A percentile compares a stretch with the other conserved stretches of the same genome.
Conservation (phyloP, 192 early-diverging fungal species). For the Umbelopsis vinacea region DNA sequence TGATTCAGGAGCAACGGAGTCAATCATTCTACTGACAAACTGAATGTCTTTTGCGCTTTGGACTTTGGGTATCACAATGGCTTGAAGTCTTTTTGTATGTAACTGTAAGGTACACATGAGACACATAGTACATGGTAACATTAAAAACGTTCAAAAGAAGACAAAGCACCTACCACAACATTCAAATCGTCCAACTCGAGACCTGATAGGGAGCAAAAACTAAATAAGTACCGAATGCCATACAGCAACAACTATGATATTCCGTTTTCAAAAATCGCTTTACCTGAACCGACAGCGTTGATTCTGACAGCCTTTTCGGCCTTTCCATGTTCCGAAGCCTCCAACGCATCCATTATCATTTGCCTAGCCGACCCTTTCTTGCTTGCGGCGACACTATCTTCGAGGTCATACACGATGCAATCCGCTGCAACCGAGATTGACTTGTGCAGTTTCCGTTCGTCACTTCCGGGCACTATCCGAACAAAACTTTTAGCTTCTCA, state of each 20-base stretch:
- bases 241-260: background rate
- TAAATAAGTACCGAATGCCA: background rate
- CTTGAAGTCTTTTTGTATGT: conserved; percentile 63
- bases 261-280: conserved; percentile 1
- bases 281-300: conserved; percentile 80
- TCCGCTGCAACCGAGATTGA: conserved; percentile 74
- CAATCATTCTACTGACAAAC: conserved; percentile 75
- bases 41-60: conserved; percentile 77
- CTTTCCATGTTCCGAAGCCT: conserved; percentile 65
- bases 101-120: conserved; percentile 48
- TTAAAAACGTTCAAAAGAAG: background rate
- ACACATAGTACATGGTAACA: background rate
- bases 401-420: conserved; percentile 90
- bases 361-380: conserved; percentile 81
- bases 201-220: conserved; percentile 36
- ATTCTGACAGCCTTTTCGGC: conserved; percentile 90
- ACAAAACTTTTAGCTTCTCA: background rate
- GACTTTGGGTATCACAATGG: conserved; percentile 90
- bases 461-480: conserved; percentile 76
- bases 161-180: conserved; percentile 61
- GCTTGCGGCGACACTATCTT: conserved; percentile 86
- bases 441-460: conserved; percentile 84
- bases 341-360: conserved; percentile 72
- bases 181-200: conserved; percentile 80
- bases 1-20: conserved; percentile 66